phyloP scores from a whole-genome alignment of 139 green algal species.

The Chlamydomonas sp. region DNA sequence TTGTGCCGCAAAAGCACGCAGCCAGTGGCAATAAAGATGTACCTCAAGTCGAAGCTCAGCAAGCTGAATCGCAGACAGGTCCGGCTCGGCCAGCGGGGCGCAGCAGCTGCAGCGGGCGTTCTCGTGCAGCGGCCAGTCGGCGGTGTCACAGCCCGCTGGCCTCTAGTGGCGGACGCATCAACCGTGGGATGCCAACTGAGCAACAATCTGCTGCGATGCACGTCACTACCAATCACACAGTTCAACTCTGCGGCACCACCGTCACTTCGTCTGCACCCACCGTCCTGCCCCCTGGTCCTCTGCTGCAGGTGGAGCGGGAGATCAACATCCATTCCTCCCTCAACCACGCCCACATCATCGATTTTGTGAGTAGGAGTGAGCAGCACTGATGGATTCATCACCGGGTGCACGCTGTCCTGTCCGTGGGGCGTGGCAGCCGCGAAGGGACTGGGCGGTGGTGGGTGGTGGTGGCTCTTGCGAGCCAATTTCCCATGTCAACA shows the following conservation, averaged over 20 bases:
- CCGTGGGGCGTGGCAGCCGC: neutral
- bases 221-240: too few species aligned
- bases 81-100: neutral
- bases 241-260: too few species aligned
- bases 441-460: too few species aligned
- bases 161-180: too few species aligned
- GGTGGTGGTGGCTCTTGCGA: neutral
- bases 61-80: constrained; percentile 73
- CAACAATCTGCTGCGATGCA: too few species aligned
- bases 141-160: too few species aligned
- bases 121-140: too few species aligned
- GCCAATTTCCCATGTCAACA: too few species aligned
- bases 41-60: constrained; percentile 74
- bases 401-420: neutral
- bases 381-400: neutral
- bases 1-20: constrained; percentile 58
- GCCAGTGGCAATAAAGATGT: constrained; percentile 81
- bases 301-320: constrained; percentile 73
- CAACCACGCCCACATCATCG: constrained; percentile 77
- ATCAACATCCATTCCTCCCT: constrained; percentile 81
- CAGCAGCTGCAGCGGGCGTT: neutral
- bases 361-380: constrained; percentile 63
- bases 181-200: too few species aligned
- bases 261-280: too few species aligned
- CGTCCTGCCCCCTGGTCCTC: neutral